Percentiles rank a stretch among this genome's conserved stretches.
Evolutionary conservation across 805 yeast genomes (phyloP).

Genomic region (Ogataea methanolica): DNA sequence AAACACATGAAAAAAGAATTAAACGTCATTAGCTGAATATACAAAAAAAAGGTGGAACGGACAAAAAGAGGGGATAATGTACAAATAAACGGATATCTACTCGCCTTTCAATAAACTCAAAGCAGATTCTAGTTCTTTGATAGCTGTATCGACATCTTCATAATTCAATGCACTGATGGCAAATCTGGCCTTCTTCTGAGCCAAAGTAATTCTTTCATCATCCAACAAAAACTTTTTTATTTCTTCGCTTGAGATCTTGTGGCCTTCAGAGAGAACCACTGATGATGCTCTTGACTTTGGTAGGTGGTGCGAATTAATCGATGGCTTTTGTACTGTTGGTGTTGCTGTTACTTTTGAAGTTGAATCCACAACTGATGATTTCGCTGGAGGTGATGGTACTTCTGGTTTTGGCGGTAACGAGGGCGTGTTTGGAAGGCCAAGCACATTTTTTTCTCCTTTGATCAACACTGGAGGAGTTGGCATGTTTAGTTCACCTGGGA

Average conservation of each 20-base stretch:
- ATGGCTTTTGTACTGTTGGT: constrained; percentile 1
- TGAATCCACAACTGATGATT: neutral
- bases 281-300: neutral
- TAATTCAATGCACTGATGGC: constrained; percentile 77
- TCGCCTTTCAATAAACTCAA: constrained; percentile 36
- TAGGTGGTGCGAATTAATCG: neutral
- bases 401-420: constrained; percentile 12
- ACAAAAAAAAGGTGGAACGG: neutral
- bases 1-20: no score
- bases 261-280: constrained; percentile 1
- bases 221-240: constrained; percentile 47
- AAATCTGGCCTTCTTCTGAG: constrained; percentile 68
- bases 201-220: constrained; percentile 51
- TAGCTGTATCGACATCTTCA: constrained; percentile 69
- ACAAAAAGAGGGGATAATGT: neutral
- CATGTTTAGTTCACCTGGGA: constrained; percentile 22
- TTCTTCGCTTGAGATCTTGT: constrained; percentile 29
- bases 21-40: neutral
- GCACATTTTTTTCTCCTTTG: constrained; percentile 26
- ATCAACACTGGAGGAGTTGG: constrained; percentile 28
- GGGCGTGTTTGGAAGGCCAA: constrained; percentile 27
- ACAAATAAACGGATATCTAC: neutral
- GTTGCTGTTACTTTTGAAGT: neutral
- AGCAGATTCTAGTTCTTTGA: constrained; percentile 52
- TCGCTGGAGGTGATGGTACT: neutral